These are phyloP conservation scores for Boletus mariae DNA, from an alignment of 1,284 basidiomycete genomes.

Conservation along the genomic window DNA sequence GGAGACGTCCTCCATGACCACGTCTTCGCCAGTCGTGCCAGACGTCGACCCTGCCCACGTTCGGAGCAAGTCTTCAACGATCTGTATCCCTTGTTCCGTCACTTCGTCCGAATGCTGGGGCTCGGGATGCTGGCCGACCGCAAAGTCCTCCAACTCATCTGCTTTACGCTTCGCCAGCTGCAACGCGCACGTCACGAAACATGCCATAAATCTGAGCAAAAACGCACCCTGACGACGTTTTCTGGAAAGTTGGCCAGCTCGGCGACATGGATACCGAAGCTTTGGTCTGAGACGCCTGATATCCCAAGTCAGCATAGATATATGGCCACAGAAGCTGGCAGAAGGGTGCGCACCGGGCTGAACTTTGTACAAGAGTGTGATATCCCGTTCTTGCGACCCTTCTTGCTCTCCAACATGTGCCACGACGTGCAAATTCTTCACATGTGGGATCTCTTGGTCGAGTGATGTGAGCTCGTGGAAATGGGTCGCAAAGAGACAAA, in stretches of 20 bases:
- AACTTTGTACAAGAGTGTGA: constrained; percentile 94
- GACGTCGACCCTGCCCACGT: constrained; percentile 57
- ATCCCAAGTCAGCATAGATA: not conserved
- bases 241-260: constrained; percentile 96
- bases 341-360: constrained; percentile 64
- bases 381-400: constrained; percentile 72
- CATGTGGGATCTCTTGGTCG: constrained; percentile 74
- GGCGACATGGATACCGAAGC: constrained; percentile 98
- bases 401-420: constrained; percentile 80
- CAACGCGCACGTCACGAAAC: not conserved
- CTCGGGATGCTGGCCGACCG: constrained; percentile 43
- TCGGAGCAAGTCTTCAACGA: constrained; percentile 78
- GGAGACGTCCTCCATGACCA: constrained; percentile 52
- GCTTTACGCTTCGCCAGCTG: constrained; percentile 94
- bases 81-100: constrained; percentile 73
- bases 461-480: constrained; percentile 97
- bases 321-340: not conserved
- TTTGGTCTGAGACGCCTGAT: constrained; percentile 86
- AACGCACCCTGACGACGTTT: constrained; percentile 79
- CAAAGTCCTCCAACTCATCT: constrained; percentile 94
- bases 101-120: constrained; percentile 56
- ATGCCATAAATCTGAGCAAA: not conserved
- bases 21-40: constrained; percentile 47
- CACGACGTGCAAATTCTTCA: constrained; percentile 94
- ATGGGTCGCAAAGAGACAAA: constrained; percentile 96